Base-by-base conservation (phyloP, 1,284 basidiomycete species). In the Ceratorhiza oryzae-sativae region DNA sequence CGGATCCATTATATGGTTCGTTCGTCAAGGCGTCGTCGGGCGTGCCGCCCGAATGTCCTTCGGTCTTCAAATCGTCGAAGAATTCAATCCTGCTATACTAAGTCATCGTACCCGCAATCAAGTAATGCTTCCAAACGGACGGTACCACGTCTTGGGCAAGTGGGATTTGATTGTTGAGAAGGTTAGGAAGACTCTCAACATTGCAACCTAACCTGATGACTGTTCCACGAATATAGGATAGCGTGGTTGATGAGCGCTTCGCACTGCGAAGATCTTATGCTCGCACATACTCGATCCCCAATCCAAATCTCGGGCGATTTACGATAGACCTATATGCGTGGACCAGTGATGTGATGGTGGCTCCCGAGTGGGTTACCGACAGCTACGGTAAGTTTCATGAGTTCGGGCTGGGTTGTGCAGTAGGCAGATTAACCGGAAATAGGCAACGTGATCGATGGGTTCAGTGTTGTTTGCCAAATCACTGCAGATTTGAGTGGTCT, bases 1-100 rank as follows among this genome's bases (percentile, higher is more conserved):
- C 15, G 63, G 63, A 2, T 55, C 63, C 3, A 55, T 67, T 6
- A 67, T 67, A 12, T 67, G 63, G 63, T 55, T 41, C 13, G 41
- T 55, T 3, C 27, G 25, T 34, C 63, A 67, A 30, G 36, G 63
- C n/a, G 60, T 63, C 18, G 45, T 63, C 27, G 60, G 60, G 10
- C 41, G 60, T 3, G 60, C 60, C 2, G 60, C 60, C n/a, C 60
- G 60, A 36, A 63, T 63, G 60, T 63, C 60, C 18, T 63, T 63
- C 27, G 60, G 60, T 15, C 60, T 63, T 13, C 41, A 32, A 27
- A 49, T 49, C 15, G 46, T 34, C 23, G 60, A 63, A n/a, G 18
- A 4, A 34, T 63, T 34, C 25, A 49, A 63, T n/a, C 60, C 60
- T 4, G 30, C 9, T 15, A 12, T 63, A 12, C 3, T 18, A 25